Percentiles rank a stretch among this genome's conserved stretches.
phyloP scores from a whole-genome alignment of 2,329 filamentous ascomycete genomes.

The Passalora sequoiae region DNA sequence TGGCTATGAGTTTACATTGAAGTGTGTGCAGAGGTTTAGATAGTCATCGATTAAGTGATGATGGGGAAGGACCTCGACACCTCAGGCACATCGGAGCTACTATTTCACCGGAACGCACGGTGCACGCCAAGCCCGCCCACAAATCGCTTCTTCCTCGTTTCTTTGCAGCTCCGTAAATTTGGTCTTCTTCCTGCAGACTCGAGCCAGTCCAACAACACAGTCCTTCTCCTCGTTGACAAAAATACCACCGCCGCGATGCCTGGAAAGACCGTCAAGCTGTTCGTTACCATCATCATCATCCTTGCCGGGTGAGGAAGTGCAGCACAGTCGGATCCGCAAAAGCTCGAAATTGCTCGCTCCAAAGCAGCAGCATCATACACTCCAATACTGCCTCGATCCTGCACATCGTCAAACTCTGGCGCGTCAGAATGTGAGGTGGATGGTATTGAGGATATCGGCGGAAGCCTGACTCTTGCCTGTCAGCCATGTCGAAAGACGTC shows the following conservation, averaged over 20 bases:
- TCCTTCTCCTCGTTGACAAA: slow-evolving; percentile 20
- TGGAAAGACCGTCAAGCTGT: slow-evolving; percentile 48
- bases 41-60: neutral
- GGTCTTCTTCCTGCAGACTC: slow-evolving; percentile 13
- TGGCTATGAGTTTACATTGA: slow-evolving; percentile 23
- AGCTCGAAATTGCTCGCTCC: slow-evolving; percentile 46
- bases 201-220: slow-evolving; percentile 36
- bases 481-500: slow-evolving; percentile 21
- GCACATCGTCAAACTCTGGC: slow-evolving; percentile 33
- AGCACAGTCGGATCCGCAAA: slow-evolving; percentile 68
- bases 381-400: slow-evolving; percentile 32
- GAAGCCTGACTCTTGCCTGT: slow-evolving; percentile 6
- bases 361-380: slow-evolving; percentile 22
- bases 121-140: slow-evolving; percentile 8
- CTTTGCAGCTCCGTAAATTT: slow-evolving; percentile 1
- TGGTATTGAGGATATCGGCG: slow-evolving; percentile 12
- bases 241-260: slow-evolving; percentile 49
- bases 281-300: slow-evolving; percentile 41
- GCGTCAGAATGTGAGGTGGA: slow-evolving; percentile 33
- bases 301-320: slow-evolving; percentile 45
- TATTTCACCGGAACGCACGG: slow-evolving; percentile 5
- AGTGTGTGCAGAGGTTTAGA: neutral
- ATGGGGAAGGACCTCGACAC: too few species aligned
- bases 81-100: slow-evolving; percentile 6
- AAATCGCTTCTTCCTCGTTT: neutral